Conservation (phyloP, 2,329 filamentous ascomycete species). For the Lachnellula suecica region DNA sequence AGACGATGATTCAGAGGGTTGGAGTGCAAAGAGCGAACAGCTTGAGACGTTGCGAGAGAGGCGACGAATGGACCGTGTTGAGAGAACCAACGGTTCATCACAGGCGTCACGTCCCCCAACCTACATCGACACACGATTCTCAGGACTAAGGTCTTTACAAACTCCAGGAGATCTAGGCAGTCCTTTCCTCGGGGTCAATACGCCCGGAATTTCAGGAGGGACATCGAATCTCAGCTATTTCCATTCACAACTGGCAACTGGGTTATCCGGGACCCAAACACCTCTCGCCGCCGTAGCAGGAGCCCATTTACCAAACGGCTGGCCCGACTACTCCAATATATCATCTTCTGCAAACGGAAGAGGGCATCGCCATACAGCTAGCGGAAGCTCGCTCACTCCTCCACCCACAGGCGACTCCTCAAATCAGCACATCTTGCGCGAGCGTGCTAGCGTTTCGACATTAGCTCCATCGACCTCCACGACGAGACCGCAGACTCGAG, state of each 20-base stretch:
- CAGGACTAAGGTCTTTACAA: constrained; percentile 30
- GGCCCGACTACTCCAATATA: constrained; percentile 36
- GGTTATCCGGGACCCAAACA: constrained; percentile 73
- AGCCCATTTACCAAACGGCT: constrained; percentile 58
- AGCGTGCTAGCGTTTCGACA: constrained; percentile 63
- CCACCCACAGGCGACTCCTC: constrained; percentile 40
- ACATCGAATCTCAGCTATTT: constrained; percentile 81
- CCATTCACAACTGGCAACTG: constrained; percentile 71
- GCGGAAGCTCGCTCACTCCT: constrained; percentile 30
- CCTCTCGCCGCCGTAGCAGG: constrained; percentile 78
- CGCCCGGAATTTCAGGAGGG: constrained; percentile 66
- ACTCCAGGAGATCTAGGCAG: constrained; percentile 45
- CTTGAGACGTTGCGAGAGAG: constrained; percentile 32
- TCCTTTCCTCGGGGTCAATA: constrained; percentile 59
- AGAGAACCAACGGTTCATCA: constrained; percentile 31
- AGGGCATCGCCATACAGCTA: constrained; percentile 30
- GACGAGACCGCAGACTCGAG: constrained; percentile 58
- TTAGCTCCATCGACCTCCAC: constrained; percentile 53
- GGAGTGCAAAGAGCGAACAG: constrained; percentile 16
- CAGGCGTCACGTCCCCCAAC: constrained; percentile 28
- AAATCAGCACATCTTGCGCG: constrained; percentile 42
- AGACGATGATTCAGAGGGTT: constrained; percentile 42
- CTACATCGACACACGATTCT: constrained; percentile 41
- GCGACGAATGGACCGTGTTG: constrained; percentile 35
- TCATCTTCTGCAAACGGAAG: constrained; percentile 13